Base-by-base conservation (phyloP, 345 rosid genomes). In the Geranium rotundifolium region DNA sequence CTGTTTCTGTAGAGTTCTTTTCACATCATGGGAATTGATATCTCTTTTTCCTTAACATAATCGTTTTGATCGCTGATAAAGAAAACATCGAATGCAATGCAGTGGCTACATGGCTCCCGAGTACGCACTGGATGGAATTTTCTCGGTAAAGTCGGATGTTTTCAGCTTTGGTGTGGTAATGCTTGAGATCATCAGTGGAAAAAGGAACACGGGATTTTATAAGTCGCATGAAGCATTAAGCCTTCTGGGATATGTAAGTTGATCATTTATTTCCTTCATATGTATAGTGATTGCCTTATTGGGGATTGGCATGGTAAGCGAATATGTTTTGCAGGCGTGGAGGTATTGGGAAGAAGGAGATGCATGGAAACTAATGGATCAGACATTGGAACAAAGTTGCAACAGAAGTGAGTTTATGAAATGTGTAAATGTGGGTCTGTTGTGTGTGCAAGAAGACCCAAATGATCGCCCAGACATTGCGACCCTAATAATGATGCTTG, bases 81-180 rank as follows among this genome's bases (percentile, higher is more conserved):
- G n/a, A n/a, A n/a, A n/a, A n/a, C 19, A 18, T 58, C 5, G 15
- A 27, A 17, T 73, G 68, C 76, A 84, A 91, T 41, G 87, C 89
- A 85, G n/a, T n/a, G n/a, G n/a, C n/a, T n/a, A n/a, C n/a, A n/a
- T n/a, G n/a, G n/a, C n/a, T n/a, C n/a, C n/a, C 7, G 88, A 85
- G 68, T 81, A 85, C 55, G 95, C 89, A 34, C 56, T 80, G 49
- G 82, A 81, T 1, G 89, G 91, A 1, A 62, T 79, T 29, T 85
- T 83, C 75, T 88, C 91, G 16, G 60, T 75, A 62, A 83, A 81
- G 70, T 83, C 89, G 1, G 88, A 85, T 39, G 82, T 82, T 0
- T 87, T 77, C 49, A 85, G 86, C 63, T 87, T 82, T 16, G 86
- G 95, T 16, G 95, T 85, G 13, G 73, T 85, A n/a, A 64, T 87